Percentiles rank a stretch among this genome's conserved stretches.
phyloP scores from a whole-genome alignment of 2,329 filamentous ascomycete species.

The Mycosphaerella sp. region DNA sequence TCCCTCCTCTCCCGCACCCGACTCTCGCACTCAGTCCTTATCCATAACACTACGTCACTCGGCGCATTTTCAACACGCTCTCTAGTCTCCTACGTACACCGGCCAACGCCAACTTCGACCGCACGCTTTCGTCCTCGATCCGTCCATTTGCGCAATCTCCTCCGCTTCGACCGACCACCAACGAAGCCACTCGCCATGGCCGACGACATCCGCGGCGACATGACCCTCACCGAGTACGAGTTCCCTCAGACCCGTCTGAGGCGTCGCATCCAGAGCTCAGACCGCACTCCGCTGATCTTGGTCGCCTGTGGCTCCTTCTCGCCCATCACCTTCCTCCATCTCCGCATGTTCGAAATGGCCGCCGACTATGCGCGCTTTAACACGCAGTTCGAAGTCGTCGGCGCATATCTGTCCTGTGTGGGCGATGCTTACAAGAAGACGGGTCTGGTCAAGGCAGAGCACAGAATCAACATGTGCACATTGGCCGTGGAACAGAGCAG shows the following conservation, averaged over 20 bases:
- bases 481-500: conserved; percentile 69
- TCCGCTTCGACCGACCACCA: neutral
- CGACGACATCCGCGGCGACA: conserved; percentile 24
- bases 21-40: neutral
- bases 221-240: conserved; percentile 46
- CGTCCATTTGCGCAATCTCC: conserved; percentile 3
- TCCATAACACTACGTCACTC: neutral
- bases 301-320: conserved; percentile 58
- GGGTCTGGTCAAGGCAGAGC: conserved; percentile 64
- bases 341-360: conserved; percentile 86
- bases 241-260: conserved; percentile 58
- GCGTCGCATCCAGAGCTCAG: conserved; percentile 49
- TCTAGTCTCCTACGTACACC: neutral
- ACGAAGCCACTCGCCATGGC: conserved; percentile 17
- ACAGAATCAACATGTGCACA: conserved; percentile 79
- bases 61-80: neutral
- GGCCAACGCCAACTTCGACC: neutral
- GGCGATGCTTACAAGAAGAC: conserved; percentile 72
- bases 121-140: neutral
- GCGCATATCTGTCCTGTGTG: conserved; percentile 77
- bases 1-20: neutral
- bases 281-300: conserved; percentile 58
- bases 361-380: conserved; percentile 70
- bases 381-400: conserved; percentile 75
- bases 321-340: conserved; percentile 55